Evolutionary conservation across 257 asterid genomes (phyloP).

Genomic region (Catharanthus roseus): DNA sequence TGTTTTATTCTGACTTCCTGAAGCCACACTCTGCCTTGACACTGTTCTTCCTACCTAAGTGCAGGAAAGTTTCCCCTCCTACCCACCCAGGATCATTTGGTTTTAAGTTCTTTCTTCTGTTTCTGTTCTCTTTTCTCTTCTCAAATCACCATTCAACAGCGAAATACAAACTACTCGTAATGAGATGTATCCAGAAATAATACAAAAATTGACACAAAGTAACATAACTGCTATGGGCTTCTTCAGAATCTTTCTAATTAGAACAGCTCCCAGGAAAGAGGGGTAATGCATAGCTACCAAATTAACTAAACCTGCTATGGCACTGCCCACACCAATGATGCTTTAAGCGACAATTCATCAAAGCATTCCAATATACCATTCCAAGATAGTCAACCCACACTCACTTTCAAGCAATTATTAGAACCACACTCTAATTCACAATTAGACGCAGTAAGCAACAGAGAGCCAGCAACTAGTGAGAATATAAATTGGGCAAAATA

Average conservation of each 20-base stretch:
- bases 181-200: neutral
- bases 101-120: neutral
- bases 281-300: neutral
- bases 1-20: too few relatives aligned
- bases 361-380: neutral
- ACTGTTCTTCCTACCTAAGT: neutral
- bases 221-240: neutral
- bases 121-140: too few relatives aligned
- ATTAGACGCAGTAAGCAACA: neutral
- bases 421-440: neutral
- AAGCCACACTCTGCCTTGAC: neutral
- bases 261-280: neutral
- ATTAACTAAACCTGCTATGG: neutral
- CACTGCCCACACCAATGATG: neutral
- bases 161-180: neutral
- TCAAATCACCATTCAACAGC: neutral
- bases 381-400: neutral
- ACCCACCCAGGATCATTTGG: neutral
- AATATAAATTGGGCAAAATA: neutral
- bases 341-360: neutral
- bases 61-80: neutral
- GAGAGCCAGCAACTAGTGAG: neutral
- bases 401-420: neutral
- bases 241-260: neutral
- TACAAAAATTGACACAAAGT: neutral